phyloP scores from a whole-genome alignment of 208 protist species.

The Leishmania aethiopica region DNA sequence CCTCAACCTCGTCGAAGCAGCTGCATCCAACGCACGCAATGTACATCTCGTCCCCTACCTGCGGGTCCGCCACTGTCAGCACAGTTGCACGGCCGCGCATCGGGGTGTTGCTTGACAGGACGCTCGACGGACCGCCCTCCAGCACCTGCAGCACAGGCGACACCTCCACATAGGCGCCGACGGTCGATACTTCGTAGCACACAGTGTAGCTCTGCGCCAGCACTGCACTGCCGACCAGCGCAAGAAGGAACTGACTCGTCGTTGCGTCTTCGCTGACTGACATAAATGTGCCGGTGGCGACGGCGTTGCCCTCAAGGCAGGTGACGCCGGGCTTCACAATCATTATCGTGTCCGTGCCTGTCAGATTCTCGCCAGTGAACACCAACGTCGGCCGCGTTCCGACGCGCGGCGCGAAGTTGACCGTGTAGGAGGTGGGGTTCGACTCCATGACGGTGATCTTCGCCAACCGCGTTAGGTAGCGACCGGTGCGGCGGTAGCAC shows the following conservation, averaged over 20 bases:
- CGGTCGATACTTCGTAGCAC: slow-evolving; percentile 68
- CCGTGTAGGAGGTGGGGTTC: slow-evolving; percentile 74
- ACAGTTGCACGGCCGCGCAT: slow-evolving; percentile 81
- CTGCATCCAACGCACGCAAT: slow-evolving; percentile 71
- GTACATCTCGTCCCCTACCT: slow-evolving; percentile 56
- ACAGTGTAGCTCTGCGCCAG: slow-evolving; percentile 59
- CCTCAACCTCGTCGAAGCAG: slow-evolving; percentile 63
- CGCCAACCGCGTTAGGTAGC: slow-evolving; percentile 57
- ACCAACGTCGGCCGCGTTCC: slow-evolving; percentile 77
- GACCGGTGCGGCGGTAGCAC: slow-evolving; percentile 77
- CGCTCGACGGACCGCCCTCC: slow-evolving; percentile 54
- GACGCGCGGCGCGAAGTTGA: slow-evolving; percentile 74
- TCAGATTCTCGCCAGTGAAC: slow-evolving; percentile 68
- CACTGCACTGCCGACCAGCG: slow-evolving; percentile 38
- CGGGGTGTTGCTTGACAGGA: slow-evolving; percentile 76
- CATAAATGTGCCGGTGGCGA: slow-evolving; percentile 47
- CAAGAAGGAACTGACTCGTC: slow-evolving; percentile 46
- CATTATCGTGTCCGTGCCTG: slow-evolving; percentile 58
- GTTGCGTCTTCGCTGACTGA: slow-evolving; percentile 29
- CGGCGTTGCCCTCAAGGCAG: slow-evolving; percentile 55
- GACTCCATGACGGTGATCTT: slow-evolving; percentile 54
- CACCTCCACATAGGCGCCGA: slow-evolving; percentile 65
- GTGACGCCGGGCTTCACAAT: slow-evolving; percentile 47
- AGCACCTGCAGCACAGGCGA: slow-evolving; percentile 45
- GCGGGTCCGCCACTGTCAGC: slow-evolving; percentile 45